Conservation (phyloP, 2,329 filamentous ascomycete genomes). For the Phialophora chinensis region DNA sequence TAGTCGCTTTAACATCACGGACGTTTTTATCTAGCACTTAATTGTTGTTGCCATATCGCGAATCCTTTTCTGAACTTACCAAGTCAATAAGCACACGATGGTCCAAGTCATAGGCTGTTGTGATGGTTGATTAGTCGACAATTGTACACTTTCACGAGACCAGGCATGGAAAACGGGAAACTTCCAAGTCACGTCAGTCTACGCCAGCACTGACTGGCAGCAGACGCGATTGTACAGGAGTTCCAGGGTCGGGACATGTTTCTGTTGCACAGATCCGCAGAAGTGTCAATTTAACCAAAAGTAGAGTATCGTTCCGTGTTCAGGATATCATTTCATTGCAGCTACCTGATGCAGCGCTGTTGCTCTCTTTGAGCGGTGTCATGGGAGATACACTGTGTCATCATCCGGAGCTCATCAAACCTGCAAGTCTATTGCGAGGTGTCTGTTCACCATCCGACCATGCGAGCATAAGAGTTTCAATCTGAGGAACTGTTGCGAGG, state of each 20-base stretch:
- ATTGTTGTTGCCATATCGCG: neutral
- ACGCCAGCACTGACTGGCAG: neutral
- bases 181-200: neutral
- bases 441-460: conserved; percentile 20
- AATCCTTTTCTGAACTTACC: neutral
- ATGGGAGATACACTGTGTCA: conserved; percentile 25
- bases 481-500: conserved; percentile 26
- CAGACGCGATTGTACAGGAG: neutral
- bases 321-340: conserved; percentile 25
- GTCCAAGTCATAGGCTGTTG: neutral
- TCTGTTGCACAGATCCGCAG: neutral
- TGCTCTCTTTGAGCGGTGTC: conserved; percentile 15
- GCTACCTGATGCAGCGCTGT: conserved; percentile 21
- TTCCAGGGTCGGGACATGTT: neutral
- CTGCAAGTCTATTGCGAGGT: conserved; percentile 19
- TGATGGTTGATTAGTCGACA: neutral
- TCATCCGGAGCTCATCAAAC: conserved; percentile 24
- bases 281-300: neutral
- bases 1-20: no score
- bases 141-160: neutral
- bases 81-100: neutral
- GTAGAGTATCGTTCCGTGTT: neutral
- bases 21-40: neutral
- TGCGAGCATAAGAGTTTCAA: conserved; percentile 4
- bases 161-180: neutral